Conservation (phyloP, 768 basidiomycete genomes). For the Jaapia argillacea region DNA sequence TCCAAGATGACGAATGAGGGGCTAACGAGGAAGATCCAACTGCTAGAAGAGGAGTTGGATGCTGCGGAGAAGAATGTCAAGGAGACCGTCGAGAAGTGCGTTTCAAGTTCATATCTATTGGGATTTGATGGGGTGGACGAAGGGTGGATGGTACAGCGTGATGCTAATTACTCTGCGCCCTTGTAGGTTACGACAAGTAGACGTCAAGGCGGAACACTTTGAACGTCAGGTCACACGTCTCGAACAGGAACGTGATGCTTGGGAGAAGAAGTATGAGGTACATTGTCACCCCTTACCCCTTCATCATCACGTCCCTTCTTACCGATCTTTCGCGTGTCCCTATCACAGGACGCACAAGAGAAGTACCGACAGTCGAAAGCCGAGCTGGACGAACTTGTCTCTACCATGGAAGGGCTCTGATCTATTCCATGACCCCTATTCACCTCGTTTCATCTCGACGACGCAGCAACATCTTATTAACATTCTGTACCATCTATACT, state of each 20-base stretch:
- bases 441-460: too few relatives aligned
- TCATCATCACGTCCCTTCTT: background rate
- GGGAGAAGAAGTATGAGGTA: constrained; percentile 96
- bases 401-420: constrained; percentile 64
- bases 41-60: constrained; percentile 94
- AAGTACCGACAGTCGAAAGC: constrained; percentile 68
- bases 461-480: too few relatives aligned
- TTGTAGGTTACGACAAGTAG: constrained; percentile 82
- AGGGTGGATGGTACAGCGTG: background rate
- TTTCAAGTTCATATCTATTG: constrained; percentile 10
- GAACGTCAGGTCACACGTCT: constrained; percentile 81
- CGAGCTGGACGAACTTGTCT: constrained; percentile 79
- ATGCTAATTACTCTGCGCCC: constrained; percentile 1
- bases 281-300: constrained; percentile 14
- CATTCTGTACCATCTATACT: constrained; percentile 1
- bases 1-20: constrained; percentile 66
- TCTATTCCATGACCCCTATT: constrained; percentile 7
- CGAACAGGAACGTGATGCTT: constrained; percentile 85
- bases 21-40: constrained; percentile 73
- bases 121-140: background rate
- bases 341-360: constrained; percentile 48
- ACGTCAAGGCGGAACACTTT: constrained; percentile 98
- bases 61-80: constrained; percentile 93
- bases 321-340: background rate
- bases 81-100: constrained; percentile 94